Conservation (phyloP, 805 yeast genomes). For the Cyberlindnera subsufficiens region DNA sequence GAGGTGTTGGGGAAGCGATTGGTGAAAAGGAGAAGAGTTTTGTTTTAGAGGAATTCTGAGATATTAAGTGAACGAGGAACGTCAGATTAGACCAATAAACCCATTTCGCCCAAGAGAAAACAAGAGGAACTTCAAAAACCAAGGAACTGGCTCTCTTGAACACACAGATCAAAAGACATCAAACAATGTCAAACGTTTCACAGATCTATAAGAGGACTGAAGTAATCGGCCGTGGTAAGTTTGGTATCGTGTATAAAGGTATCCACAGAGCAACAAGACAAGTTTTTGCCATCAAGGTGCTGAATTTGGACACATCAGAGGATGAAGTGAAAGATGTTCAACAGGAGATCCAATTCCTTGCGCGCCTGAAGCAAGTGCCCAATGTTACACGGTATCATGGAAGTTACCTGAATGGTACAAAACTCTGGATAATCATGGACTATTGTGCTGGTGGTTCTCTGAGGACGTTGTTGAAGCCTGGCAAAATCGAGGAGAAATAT, state of each 20-base stretch:
- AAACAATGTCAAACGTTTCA: slow-evolving; percentile 15
- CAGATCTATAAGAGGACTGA: slow-evolving; percentile 71
- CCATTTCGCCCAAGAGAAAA: too few relatives aligned
- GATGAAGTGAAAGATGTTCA: slow-evolving; percentile 96
- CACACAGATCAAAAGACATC: slow-evolving; percentile 11
- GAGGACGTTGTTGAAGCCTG: slow-evolving; percentile 71
- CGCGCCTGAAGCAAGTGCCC: slow-evolving; percentile 79
- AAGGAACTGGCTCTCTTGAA: background rate
- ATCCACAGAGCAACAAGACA: slow-evolving; percentile 60
- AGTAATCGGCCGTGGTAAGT: slow-evolving; percentile 92
- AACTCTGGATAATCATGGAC: slow-evolving; percentile 96
- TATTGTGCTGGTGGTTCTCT: slow-evolving; percentile 93
- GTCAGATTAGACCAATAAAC: too few relatives aligned
- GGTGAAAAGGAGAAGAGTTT: too few relatives aligned
- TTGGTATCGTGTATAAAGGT: slow-evolving; percentile 95
- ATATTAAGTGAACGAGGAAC: too few relatives aligned
- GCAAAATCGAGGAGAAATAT: slow-evolving; percentile 78
- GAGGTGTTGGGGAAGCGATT: too few relatives aligned
- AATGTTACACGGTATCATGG: slow-evolving; percentile 93
- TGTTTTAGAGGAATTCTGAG: too few relatives aligned
- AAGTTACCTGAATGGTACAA: slow-evolving; percentile 79
- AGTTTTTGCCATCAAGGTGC: slow-evolving; percentile 87
- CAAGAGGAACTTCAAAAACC: too few relatives aligned
- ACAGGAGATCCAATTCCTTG: slow-evolving; percentile 80
- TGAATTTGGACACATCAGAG: slow-evolving; percentile 86